Conservation (phyloP, 2,329 filamentous ascomycete species). For the Diaporthe sp. region DNA sequence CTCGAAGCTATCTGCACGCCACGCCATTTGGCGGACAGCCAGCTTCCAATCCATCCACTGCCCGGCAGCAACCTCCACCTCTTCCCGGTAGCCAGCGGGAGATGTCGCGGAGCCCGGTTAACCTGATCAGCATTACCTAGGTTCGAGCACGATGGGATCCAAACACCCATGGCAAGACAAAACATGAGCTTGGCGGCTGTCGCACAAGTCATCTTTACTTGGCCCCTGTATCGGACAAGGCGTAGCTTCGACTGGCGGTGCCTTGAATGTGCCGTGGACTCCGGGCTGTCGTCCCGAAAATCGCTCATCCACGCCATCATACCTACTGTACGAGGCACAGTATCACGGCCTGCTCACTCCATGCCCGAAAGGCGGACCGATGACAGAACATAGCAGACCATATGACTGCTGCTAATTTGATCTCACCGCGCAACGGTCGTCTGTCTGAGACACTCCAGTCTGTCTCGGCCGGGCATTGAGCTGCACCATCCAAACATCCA, state of each 20-base stretch:
- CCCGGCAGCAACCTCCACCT: constrained; percentile 1
- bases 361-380: constrained; percentile 6
- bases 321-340: neutral
- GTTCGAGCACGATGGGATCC: constrained; percentile 1
- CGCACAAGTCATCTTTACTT: constrained; percentile 6
- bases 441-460: constrained; percentile 15
- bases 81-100: constrained; percentile 12
- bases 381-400: neutral
- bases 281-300: constrained; percentile 32
- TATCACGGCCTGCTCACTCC: neutral
- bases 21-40: constrained; percentile 8
- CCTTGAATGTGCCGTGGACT: constrained; percentile 3
- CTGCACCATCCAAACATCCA: constrained; percentile 21
- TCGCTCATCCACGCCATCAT: constrained; percentile 32
- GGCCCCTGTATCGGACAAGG: constrained; percentile 14
- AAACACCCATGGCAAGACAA: constrained; percentile 13
- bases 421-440: constrained; percentile 25
- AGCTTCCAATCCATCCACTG: constrained; percentile 1
- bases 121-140: constrained; percentile 18
- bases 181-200: constrained; percentile 12
- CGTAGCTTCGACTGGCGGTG: neutral
- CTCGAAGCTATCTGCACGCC: constrained; percentile 20
- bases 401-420: constrained; percentile 13
- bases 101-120: constrained; percentile 32
- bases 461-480: constrained; percentile 16